Conservation (phyloP, 495 filamentous ascomycete species). For the Trichoderma gamsii region DNA sequence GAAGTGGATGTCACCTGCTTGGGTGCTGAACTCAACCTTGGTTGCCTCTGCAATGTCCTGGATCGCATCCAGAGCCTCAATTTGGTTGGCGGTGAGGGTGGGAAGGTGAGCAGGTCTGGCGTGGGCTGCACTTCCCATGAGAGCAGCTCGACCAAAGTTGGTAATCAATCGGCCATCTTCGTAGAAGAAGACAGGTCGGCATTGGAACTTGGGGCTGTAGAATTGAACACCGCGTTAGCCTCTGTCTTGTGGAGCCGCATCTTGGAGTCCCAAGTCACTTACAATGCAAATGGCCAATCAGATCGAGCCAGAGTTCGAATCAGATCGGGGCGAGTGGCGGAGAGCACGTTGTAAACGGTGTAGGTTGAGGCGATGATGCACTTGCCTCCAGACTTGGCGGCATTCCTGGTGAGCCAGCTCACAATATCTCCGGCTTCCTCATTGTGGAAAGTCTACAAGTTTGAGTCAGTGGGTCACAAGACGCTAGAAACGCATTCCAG, state of each 20-base stretch:
- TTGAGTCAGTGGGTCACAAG: not conserved
- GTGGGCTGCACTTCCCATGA: constrained; percentile 51
- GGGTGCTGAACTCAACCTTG: constrained; percentile 45
- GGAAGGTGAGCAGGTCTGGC: constrained; percentile 51
- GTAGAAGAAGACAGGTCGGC: constrained; percentile 54
- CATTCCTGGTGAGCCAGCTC: constrained; percentile 53
- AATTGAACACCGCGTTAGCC: constrained; percentile 4
- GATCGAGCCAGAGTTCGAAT: constrained; percentile 51
- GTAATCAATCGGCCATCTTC: constrained; percentile 48
- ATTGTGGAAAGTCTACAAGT: constrained; percentile 62
- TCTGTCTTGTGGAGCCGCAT: not conserved
- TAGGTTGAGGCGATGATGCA: constrained; percentile 56
- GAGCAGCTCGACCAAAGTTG: constrained; percentile 54
- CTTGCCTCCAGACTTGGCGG: constrained; percentile 51
- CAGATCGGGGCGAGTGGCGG: constrained; percentile 54
- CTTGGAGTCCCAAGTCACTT: constrained; percentile 25
- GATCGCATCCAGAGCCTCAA: constrained; percentile 58
- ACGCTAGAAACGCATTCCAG: not conserved
- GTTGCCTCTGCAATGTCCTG: constrained; percentile 54
- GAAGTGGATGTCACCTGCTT: constrained; percentile 65
- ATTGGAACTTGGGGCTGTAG: constrained; percentile 43
- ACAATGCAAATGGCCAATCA: constrained; percentile 62
- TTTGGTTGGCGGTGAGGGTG: constrained; percentile 48
- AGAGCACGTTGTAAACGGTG: constrained; percentile 59
- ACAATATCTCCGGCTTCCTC: constrained; percentile 64